Base-by-base conservation (phyloP, 73 alveolate genomes). In the Paramecium sexaurelia region DNA sequence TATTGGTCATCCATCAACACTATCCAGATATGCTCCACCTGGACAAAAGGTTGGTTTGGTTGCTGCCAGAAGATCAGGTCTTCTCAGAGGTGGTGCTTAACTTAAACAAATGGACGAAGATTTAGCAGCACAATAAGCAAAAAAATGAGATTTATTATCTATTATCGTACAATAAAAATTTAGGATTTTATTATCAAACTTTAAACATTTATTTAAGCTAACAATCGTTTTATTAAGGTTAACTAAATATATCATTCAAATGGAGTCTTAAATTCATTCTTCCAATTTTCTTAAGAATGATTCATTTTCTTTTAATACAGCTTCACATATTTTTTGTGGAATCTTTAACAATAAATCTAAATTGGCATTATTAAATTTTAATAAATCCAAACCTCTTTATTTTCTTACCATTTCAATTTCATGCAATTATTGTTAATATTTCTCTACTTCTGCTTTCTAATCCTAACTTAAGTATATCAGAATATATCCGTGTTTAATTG, bases 31-130 rank as follows among this genome's bases (percentile, higher is more conserved):
- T 91, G 94, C 96, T 35, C 96, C 98, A 78, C 95, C 73, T 83
- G 98, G 98, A 86, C 55, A 94, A 83, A 96, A 96, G 95, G 98
- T 95, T 82, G 98, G 98, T 91, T 95, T 96, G 55, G 94, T 96
- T 56, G 98, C 98, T 67, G 98, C 98, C 91, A 95, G 98, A 91
- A 95, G 98, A 95, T 94, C 98, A 51, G 98, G 98, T 39, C 93
- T 93, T 22, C 90, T 96, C 33, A 96, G 97, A 95, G 98, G 98
- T 89, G 96, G 96, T 73, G 87, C 87, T 22, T 36, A 73, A 73
- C 87, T 73, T 37, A 73, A 73, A 73, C 36, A 84, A 39, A 27
- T 73, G 57, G 87, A 73, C 87, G 87, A 73, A 39, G 87, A 73
- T 73, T 36, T 73, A 22, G 57, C 55, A 8, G 57, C 55, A n/a